Evolutionary conservation across 2,329 filamentous ascomycete genomes (phyloP), one percentile per base, ranked within the genome.

Genomic region (Fonsecaea pedrosoi): DNA sequence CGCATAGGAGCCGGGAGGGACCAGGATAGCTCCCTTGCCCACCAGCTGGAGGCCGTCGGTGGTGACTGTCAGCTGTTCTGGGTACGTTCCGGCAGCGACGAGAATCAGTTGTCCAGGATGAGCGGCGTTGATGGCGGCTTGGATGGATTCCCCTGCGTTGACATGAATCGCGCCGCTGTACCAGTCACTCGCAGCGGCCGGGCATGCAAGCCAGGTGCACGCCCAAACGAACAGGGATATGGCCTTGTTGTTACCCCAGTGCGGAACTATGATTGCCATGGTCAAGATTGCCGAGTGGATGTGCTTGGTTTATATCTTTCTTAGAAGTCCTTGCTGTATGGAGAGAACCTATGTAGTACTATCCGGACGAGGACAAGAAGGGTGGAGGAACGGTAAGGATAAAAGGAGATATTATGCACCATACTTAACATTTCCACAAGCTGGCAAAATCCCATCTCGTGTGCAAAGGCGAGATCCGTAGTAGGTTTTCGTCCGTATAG

Each of bases 71-170:
- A 70, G 38, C 45, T 70, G 66, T 58, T 70, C 66, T 18, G 66
- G 54, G 55, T 70, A 70, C 4, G 66, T 70, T 32, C 66, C 68
- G 4, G 66, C 63, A 45, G 48, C 64, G n/a, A 70, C 68, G 48
- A 68, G 38, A 37, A 70, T 66, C 13, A 56, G 18, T n/a, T 60
- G 53, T 25, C 68, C 68, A 15, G 66, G 48, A 15, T 66, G 40
- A 18, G 68, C 66, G 12, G 63, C n/a, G 54, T 62, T 54, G 42
- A 70, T 64, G 2, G 68, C 68, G 12, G 59, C 56, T 60, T 70
- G 68, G 30, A 69, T 70, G 8, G 68, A 69, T 54, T 69, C 35
- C 6, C 66, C 68, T 35, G 66, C 30, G 3, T 34, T 55, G 38
- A 70, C 68, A 30, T 64, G 71, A 21, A 62, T 48, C 4, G 54